Percentiles rank a stretch among this genome's conserved stretches.
Evolutionary conservation across 306 rosid species (phyloP).

Genomic region (Morella rubra): DNA sequence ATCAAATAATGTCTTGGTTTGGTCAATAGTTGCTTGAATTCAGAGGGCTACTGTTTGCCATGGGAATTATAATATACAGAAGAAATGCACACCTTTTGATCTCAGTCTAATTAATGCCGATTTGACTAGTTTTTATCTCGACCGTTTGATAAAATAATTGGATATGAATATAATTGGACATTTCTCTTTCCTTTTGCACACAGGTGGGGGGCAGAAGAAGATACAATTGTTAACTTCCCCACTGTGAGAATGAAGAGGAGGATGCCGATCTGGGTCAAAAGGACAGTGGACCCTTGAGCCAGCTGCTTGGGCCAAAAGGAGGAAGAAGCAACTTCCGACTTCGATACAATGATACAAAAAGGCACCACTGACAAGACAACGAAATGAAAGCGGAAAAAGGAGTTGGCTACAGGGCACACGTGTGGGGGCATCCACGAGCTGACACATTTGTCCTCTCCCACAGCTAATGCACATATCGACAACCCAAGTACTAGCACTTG

Average conservation of each 20-base stretch:
- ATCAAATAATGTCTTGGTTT: background rate
- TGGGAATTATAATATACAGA: background rate
- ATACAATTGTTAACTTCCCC: conserved; percentile 43
- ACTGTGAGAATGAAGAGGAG: conserved; percentile 49
- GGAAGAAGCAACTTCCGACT: conserved; percentile 6
- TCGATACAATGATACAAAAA: conserved; percentile 12
- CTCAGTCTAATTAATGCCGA: background rate
- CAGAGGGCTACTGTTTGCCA: background rate
- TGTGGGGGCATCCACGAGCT: conserved; percentile 15
- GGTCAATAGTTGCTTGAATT: background rate
- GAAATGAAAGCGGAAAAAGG: background rate
- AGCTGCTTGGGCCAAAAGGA: background rate
- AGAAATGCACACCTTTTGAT: background rate
- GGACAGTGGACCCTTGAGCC: conserved; percentile 16
- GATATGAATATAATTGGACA: background rate
- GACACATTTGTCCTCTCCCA: conserved; percentile 24
- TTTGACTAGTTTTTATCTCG: background rate
- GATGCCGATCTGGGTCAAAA: conserved; percentile 46
- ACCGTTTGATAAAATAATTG: too few species aligned
- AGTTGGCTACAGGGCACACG: conserved; percentile 21
- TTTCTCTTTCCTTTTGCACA: background rate
- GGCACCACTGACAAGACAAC: conserved; percentile 12
- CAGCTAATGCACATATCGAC: conserved; percentile 7
- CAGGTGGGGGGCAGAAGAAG: conserved; percentile 49
- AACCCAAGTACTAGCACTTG: background rate